Conservation (phyloP, 202 grass and related monocot species). For the Carex arenaria region DNA sequence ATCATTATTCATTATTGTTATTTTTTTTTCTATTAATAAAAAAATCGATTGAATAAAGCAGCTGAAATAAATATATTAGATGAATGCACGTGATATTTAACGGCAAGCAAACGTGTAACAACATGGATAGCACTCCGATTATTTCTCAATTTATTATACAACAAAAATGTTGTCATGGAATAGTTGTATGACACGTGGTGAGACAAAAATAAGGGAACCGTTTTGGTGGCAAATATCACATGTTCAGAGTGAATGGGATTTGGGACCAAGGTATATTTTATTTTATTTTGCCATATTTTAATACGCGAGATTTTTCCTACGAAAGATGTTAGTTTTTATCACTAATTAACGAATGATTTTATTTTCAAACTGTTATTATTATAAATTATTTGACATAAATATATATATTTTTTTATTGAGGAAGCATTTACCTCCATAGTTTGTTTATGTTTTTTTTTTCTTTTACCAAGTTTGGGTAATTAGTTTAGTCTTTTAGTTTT, state of each 20-base stretch:
- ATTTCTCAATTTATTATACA: neutral
- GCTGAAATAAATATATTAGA: neutral
- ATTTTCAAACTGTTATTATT: too few species aligned
- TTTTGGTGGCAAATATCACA: neutral
- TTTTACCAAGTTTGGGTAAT: neutral
- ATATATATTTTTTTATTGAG: neutral
- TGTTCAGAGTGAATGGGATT: too few species aligned
- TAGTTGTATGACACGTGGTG: neutral
- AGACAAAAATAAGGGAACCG: neutral
- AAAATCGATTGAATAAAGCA: too few species aligned
- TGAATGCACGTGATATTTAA: neutral
- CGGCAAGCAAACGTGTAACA: neutral
- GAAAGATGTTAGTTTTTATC: too few species aligned
- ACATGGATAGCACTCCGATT: neutral
- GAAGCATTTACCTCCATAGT: neutral
- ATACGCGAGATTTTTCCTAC: too few species aligned
- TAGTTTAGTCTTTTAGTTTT: too few species aligned
- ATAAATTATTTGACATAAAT: neutral
- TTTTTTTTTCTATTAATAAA: too few species aligned
- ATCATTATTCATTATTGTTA: too few species aligned
- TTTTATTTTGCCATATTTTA: too few species aligned
- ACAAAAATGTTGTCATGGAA: neutral
- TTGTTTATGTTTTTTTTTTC: neutral
- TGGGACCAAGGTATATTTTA: too few species aligned
- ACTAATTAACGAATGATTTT: too few species aligned